These are phyloP conservation scores for Quercus tomentella DNA, from an alignment of 331 rosid genomes.

Conservation along the genomic window DNA sequence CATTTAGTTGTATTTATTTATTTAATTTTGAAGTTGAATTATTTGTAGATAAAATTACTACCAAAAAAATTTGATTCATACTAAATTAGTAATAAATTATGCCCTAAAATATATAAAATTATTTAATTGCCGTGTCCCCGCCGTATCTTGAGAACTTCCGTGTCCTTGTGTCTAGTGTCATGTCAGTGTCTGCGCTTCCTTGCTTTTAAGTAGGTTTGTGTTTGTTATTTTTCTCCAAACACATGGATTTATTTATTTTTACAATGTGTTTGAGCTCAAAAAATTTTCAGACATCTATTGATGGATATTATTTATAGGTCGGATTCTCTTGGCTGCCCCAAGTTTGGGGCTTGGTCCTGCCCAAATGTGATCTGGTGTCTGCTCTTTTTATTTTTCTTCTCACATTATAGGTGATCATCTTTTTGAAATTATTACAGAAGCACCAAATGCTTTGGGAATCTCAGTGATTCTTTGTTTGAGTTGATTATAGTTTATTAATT, in stretches of 20 bases:
- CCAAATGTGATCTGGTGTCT: background rate
- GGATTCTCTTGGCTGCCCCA: background rate
- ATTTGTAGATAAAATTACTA: too few species aligned
- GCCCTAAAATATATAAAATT: too few species aligned
- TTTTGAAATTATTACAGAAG: background rate
- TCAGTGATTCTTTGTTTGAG: background rate
- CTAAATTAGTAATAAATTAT: too few species aligned
- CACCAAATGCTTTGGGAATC: background rate
- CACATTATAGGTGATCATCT: background rate
- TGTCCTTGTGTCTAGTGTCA: too few species aligned
- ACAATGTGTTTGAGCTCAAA: background rate
- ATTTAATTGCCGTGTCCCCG: too few species aligned
- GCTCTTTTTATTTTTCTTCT: background rate
- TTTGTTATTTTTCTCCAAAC: background rate
- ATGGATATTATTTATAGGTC: background rate
- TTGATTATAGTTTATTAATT: background rate
- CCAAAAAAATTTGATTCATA: too few species aligned
- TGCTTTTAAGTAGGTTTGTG: background rate
- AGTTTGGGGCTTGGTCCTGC: background rate
- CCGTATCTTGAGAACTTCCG: too few species aligned
- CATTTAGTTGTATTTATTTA: too few species aligned
- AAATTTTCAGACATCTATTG: background rate
- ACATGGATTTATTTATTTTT: background rate
- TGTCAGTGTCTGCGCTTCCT: too few species aligned
- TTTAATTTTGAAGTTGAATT: too few species aligned